A percentile compares a stretch with the other conserved stretches of the same genome.
These are phyloP conservation scores for Chondrostereum purpureum DNA, from an alignment of 1,284 basidiomycete genomes.

Conservation along the genomic window DNA sequence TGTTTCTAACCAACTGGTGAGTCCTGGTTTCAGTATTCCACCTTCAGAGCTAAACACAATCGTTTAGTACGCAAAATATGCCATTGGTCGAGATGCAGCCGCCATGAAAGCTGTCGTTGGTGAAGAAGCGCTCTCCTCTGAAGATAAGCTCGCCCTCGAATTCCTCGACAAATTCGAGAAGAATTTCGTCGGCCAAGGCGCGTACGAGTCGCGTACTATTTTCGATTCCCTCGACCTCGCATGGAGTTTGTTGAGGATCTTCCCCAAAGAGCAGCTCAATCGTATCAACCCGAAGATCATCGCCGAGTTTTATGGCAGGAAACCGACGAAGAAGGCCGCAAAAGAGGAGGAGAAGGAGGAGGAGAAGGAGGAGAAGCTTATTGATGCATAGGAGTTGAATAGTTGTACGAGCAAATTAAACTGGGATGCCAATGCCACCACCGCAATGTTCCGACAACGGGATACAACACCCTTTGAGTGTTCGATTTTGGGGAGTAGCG, in stretches of 20 bases:
- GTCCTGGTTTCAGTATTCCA: conserved; percentile 24
- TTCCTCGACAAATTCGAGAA: conserved; percentile 94
- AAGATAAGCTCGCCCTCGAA: conserved; percentile 91
- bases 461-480: too few relatives aligned
- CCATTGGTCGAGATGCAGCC: conserved; percentile 95
- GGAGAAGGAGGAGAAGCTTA: conserved; percentile 44
- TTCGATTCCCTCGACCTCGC: conserved; percentile 97
- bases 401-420: neutral
- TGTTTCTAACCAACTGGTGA: conserved; percentile 92
- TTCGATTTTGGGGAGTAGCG: too few relatives aligned
- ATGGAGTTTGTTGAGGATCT: conserved; percentile 95
- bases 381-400: conserved; percentile 37
- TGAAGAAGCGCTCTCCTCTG: conserved; percentile 91
- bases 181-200: conserved; percentile 91
- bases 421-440: too few relatives aligned
- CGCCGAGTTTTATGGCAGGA: conserved; percentile 79
- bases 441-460: too few relatives aligned
- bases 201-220: conserved; percentile 94
- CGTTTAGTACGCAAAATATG: conserved; percentile 94
- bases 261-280: conserved; percentile 98
- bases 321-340: conserved; percentile 58
- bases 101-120: conserved; percentile 99
- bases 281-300: conserved; percentile 91
- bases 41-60: conserved; percentile 10
- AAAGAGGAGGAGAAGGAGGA: conserved; percentile 36